These are phyloP conservation scores for Metschnikowia gruessii DNA, from an alignment of 805 yeast genomes.

Conservation along the genomic window DNA sequence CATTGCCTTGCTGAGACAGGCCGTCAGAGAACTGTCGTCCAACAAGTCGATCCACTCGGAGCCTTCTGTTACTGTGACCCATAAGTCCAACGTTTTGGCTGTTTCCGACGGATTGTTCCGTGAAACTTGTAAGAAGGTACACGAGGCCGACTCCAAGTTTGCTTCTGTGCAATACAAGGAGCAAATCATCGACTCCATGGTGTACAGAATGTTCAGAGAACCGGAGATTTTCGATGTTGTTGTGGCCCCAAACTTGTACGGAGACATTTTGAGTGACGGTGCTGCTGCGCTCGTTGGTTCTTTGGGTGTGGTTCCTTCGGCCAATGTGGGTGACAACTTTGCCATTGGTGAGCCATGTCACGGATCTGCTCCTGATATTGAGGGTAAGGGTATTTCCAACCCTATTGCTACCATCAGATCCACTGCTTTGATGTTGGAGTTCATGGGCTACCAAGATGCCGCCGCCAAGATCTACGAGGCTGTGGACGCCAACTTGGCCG, in stretches of 20 bases:
- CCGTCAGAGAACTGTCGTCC: conserved; percentile 61
- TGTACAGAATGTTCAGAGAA: conserved; percentile 97
- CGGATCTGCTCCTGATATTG: conserved; percentile 98
- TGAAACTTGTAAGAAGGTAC: conserved; percentile 69
- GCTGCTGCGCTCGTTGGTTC: conserved; percentile 98
- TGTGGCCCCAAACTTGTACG: conserved; percentile 97
- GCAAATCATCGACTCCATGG: conserved; percentile 99
- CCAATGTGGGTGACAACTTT: conserved; percentile 93
- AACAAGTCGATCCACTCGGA: conserved; percentile 33
- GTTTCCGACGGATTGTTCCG: conserved; percentile 95
- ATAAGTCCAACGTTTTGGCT: conserved; percentile 92
- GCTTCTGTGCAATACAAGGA: conserved; percentile 70
- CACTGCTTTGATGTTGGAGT: conserved; percentile 94
- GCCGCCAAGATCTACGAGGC: conserved; percentile 93
- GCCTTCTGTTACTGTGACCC: conserved; percentile 86
- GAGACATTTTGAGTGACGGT: conserved; percentile 95
- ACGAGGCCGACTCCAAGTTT: conserved; percentile 58
- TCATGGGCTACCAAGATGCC: conserved; percentile 85
- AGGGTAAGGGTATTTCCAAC: conserved; percentile 90
- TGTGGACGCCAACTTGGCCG: conserved; percentile 88
- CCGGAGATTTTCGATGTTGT: conserved; percentile 97
- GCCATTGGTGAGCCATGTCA: conserved; percentile 99
- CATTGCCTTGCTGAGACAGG: conserved; percentile 88
- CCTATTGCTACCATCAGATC: conserved; percentile 98
- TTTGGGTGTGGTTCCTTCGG: conserved; percentile 96